Evolutionary conservation across 169 alveolate genomes (phyloP).

Genomic region (Plasmodium ovale): DNA sequence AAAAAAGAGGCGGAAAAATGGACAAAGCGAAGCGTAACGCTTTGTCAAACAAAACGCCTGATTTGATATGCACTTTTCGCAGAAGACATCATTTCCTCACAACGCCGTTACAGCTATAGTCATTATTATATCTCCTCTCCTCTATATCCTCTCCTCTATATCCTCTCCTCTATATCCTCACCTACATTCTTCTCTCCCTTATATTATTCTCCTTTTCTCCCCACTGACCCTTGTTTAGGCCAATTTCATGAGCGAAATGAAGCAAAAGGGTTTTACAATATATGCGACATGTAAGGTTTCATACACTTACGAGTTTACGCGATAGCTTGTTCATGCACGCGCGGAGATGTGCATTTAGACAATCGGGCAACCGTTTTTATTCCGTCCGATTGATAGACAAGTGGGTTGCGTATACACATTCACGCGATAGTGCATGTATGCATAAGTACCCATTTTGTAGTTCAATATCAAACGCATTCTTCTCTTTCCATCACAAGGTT

Average conservation of each 20-base stretch:
- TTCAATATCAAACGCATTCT: not conserved
- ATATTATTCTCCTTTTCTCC: not conserved
- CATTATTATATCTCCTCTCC: too few species aligned
- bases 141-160: too few species aligned
- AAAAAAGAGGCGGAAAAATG: not conserved
- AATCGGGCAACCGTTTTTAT: too few species aligned
- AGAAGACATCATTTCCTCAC: too few species aligned
- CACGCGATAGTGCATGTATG: not conserved
- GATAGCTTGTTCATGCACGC: too few species aligned
- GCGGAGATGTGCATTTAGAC: not conserved
- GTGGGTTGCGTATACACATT: not conserved
- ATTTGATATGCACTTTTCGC: too few species aligned
- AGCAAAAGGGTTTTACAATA: conserved; percentile 10
- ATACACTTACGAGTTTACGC: not conserved
- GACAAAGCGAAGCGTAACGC: too few species aligned
- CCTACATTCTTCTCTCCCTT: not conserved
- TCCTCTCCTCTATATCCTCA: too few species aligned
- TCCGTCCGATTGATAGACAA: too few species aligned
- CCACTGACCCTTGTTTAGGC: not conserved
- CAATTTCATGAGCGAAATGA: conserved; percentile 2
- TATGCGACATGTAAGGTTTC: not conserved
- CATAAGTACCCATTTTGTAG: not conserved
- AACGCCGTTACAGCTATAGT: too few species aligned
- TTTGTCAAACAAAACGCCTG: too few species aligned
- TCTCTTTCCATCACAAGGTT: conserved; percentile 8